Conservation (phyloP, 139 green algal genomes). For the Chloropicon primus region DNA sequence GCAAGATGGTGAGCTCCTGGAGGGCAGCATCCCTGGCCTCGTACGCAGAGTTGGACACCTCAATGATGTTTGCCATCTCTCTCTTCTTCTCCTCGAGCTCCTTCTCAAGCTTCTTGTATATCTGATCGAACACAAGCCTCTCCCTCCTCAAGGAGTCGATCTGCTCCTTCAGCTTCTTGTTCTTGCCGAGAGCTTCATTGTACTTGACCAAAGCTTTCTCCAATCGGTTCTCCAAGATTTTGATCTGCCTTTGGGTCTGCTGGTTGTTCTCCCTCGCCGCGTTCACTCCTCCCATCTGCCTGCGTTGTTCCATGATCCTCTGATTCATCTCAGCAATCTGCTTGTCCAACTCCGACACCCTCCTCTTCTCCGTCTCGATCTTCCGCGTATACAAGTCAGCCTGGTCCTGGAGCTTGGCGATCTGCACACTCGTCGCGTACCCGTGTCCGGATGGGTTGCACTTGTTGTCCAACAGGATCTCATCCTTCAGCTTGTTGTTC, state of each 20-base stretch:
- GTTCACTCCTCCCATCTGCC: conserved; percentile 35
- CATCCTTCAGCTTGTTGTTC: conserved; percentile 76
- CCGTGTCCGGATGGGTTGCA: conserved; percentile 34
- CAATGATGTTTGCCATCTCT: conserved; percentile 68
- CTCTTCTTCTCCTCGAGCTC: conserved; percentile 53
- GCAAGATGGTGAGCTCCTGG: conserved; percentile 53
- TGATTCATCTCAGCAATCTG: conserved; percentile 8
- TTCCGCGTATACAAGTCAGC: conserved; percentile 23
- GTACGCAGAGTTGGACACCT: conserved; percentile 35
- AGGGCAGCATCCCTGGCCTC: conserved; percentile 54
- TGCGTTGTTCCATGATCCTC: background rate
- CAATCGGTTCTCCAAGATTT: conserved; percentile 67
- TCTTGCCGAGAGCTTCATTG: conserved; percentile 32
- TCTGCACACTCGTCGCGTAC: conserved; percentile 15
- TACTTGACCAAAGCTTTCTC: conserved; percentile 64
- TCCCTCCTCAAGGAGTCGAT: conserved; percentile 79
- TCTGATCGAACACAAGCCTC: conserved; percentile 70
- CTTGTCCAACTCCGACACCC: conserved; percentile 17
- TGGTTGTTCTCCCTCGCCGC: conserved; percentile 38
- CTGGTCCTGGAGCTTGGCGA: conserved; percentile 32
- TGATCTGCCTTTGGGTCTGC: conserved; percentile 52
- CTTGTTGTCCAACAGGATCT: conserved; percentile 79
- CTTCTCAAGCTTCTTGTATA: conserved; percentile 61
- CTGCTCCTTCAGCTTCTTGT: conserved; percentile 54
- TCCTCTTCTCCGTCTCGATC: conserved; percentile 21